Base-by-base conservation (phyloP, 768 basidiomycete genomes). In the Russula ochroleuca region DNA sequence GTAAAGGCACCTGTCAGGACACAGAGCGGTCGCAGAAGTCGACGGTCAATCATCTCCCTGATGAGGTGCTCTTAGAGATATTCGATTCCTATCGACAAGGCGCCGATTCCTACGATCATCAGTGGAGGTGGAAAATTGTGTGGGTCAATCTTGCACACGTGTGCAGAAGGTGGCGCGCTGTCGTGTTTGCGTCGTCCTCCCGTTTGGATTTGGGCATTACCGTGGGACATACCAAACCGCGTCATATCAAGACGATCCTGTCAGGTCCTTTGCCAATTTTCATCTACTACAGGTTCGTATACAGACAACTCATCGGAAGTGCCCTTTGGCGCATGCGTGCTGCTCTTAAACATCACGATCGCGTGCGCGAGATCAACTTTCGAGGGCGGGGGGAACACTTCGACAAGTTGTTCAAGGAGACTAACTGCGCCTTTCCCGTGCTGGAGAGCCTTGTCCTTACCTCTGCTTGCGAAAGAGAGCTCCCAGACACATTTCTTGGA, bases 71-170 rank as follows among this genome's bases (percentile, higher is more conserved):
- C 35, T 1, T 35, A 1, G 35, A 35, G 6, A 35, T 35, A 35
- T 35, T 35, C 35, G 35, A 35, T 10, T 35, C 35, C 35, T 35
- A 35, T 35, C 35, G 35, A 35, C 35, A 35, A 35, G 35, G 6
- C 35, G 10, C 1, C 35, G 6, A 35, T 35, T 10, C n/a, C 15
- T 43, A 43, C 9, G 19, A 43, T 10, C 8, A 4, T 19, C 40
- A 41, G 17, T 48, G 47, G 47, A 48, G 23, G 14, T 5, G 25
- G 14, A 6, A 23, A 25, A 13, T 5, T 75, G 52, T 76, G 73
- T 63, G 62, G 62, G 28, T 57, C 31, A 51, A 14, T 17, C 56
- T 57, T 17, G 19, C 40, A 6, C 62, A 57, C 37, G 62, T 63
- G 21, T 63, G 62, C 33, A 35, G 2, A 45, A 33, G 2, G 23